These are phyloP conservation scores for Trichoderma citrinoviride DNA, from an alignment of 2,329 filamentous ascomycete genomes.

Conservation along the genomic window DNA sequence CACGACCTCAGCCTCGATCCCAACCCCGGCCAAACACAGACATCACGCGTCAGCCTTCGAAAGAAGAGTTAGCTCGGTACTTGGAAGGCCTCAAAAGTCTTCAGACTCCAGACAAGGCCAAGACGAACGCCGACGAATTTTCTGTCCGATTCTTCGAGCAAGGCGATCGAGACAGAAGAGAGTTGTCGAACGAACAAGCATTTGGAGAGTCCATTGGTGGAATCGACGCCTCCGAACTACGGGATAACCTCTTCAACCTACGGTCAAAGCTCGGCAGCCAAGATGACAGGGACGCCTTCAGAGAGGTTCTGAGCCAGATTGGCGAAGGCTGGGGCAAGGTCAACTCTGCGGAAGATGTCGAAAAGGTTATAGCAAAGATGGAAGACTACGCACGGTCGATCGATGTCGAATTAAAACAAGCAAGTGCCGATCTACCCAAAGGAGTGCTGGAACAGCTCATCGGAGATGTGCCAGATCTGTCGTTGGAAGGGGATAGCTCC, in stretches of 20 bases:
- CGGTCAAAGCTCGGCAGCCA: slow-evolving; percentile 38
- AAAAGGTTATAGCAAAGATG: slow-evolving; percentile 36
- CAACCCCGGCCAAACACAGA: slow-evolving; percentile 24
- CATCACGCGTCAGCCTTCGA: slow-evolving; percentile 29
- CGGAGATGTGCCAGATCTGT: slow-evolving; percentile 30
- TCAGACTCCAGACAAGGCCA: slow-evolving; percentile 24
- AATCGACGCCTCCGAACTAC: slow-evolving; percentile 38
- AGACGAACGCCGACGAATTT: slow-evolving; percentile 27
- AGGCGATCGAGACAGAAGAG: slow-evolving; percentile 37
- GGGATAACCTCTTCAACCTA: slow-evolving; percentile 38
- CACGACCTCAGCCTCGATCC: slow-evolving; percentile 23
- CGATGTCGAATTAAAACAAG: slow-evolving; percentile 36
- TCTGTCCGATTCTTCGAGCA: slow-evolving; percentile 51
- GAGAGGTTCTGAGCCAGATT: slow-evolving; percentile 37
- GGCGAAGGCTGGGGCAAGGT: slow-evolving; percentile 34
- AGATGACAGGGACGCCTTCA: slow-evolving; percentile 37
- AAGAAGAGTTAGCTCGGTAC: slow-evolving; percentile 31
- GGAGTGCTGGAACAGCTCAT: slow-evolving; percentile 37
- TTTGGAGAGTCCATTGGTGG: slow-evolving; percentile 41
- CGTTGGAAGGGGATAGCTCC: slow-evolving; percentile 25
- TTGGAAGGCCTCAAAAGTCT: slow-evolving; percentile 32
- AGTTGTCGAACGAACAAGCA: slow-evolving; percentile 40
- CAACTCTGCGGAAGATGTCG: slow-evolving; percentile 35
- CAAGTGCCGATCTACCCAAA: slow-evolving; percentile 33
- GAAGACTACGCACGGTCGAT: slow-evolving; percentile 38